phyloP scores from a whole-genome alignment of 441 rosid genomes.

The Corymbia calophylla region DNA sequence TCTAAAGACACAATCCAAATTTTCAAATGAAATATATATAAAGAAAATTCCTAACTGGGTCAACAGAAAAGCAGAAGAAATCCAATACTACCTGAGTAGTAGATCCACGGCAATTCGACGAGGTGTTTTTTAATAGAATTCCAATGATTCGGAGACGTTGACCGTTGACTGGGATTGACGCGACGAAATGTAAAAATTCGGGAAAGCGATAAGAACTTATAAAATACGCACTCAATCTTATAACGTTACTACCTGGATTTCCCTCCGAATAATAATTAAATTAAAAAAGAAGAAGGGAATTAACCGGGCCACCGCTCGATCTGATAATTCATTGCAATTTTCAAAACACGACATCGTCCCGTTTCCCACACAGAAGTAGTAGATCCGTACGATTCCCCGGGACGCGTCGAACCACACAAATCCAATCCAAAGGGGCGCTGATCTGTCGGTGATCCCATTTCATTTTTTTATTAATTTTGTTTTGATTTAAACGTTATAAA shows the following conservation, averaged over 20 bases:
- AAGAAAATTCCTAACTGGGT: background rate
- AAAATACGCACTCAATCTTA: background rate
- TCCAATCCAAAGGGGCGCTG: background rate
- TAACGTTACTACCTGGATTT: background rate
- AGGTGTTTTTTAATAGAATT: background rate
- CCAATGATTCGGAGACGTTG: background rate
- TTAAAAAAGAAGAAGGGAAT: background rate
- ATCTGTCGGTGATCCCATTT: background rate
- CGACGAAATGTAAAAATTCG: background rate
- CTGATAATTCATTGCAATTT: background rate
- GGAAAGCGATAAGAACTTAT: background rate
- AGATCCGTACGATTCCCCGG: background rate
- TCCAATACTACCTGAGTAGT: background rate
- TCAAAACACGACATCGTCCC: background rate
- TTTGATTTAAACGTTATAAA: background rate
- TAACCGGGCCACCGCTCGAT: background rate
- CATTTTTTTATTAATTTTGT: accelerated
- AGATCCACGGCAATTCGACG: background rate
- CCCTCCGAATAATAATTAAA: background rate
- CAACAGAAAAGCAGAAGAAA: background rate
- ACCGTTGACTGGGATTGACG: background rate
- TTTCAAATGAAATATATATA: background rate
- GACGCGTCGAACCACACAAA: background rate
- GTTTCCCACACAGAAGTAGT: background rate
- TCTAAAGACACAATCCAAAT: accelerated